Percentiles rank a stretch among this genome's conserved stretches.
phyloP scores from a whole-genome alignment of 1,139 yeast species.

The Debaryomycetaceae sp. region DNA sequence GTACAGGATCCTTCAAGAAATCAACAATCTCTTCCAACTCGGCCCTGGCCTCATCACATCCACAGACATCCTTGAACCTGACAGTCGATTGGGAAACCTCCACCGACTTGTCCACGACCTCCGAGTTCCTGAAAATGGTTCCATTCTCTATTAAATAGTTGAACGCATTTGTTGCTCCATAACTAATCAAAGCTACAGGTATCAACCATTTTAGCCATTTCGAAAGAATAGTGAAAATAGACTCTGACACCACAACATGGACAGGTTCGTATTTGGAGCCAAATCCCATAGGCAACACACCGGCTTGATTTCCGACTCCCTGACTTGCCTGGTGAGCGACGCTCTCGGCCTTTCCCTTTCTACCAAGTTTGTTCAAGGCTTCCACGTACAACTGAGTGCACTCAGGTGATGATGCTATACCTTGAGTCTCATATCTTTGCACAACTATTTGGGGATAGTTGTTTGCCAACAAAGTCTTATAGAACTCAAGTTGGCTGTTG shows the following conservation, averaged over 20 bases:
- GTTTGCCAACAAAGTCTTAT: constrained; percentile 63
- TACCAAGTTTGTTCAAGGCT: constrained; percentile 77
- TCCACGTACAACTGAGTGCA: constrained; percentile 75
- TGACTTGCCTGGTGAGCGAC: constrained; percentile 24
- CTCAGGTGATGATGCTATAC: constrained; percentile 76
- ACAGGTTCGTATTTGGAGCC: constrained; percentile 69
- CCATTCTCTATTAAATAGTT: constrained; percentile 83
- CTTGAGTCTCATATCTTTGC: constrained; percentile 87
- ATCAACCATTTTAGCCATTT: constrained; percentile 90
- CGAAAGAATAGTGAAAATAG: constrained; percentile 69
- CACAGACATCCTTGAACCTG: constrained; percentile 88
- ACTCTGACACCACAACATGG: constrained; percentile 86
- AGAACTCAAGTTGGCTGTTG: constrained; percentile 74
- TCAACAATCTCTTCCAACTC: constrained; percentile 97
- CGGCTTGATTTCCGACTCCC: constrained; percentile 14
- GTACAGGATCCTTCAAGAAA: constrained; percentile 91
- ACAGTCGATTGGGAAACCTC: constrained; percentile 88
- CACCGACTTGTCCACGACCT: constrained; percentile 69
- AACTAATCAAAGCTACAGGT: constrained; percentile 69
- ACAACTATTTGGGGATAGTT: constrained; percentile 93
- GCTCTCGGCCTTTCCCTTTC: constrained; percentile 70
- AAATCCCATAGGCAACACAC: constrained; percentile 31
- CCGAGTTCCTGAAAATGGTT: constrained; percentile 73
- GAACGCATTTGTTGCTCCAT: constrained; percentile 73
- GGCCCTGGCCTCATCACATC: constrained; percentile 97